Conservation (phyloP, 2,329 filamentous ascomycete species). For the Fusarium robinianum region DNA sequence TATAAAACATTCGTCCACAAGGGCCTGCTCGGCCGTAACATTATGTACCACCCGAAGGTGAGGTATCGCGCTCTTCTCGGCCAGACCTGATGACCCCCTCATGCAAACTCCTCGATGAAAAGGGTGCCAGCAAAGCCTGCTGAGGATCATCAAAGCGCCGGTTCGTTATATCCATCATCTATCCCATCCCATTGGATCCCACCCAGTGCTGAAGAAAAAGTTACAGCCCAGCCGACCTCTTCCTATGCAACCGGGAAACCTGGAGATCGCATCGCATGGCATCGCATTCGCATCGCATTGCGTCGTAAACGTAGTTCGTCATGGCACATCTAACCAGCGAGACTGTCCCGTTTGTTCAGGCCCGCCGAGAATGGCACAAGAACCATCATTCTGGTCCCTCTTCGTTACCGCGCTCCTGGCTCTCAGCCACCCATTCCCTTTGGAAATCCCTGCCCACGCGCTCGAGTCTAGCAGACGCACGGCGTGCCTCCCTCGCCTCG, state of each 20-base stretch:
- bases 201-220: too few species aligned
- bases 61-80: too few species aligned
- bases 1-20: too few species aligned
- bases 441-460: constrained; percentile 60
- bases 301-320: constrained; percentile 33
- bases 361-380: background rate
- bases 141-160: too few species aligned
- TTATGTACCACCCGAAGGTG: too few species aligned
- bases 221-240: constrained; percentile 29
- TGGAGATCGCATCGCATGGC: constrained; percentile 32
- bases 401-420: constrained; percentile 32
- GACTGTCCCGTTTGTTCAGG: background rate
- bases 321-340: constrained; percentile 12
- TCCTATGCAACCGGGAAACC: constrained; percentile 32
- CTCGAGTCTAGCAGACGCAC: constrained; percentile 58
- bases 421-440: constrained; percentile 51
- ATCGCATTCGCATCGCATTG: constrained; percentile 20
- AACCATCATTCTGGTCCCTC: constrained; percentile 34
- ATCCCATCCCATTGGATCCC: too few species aligned
- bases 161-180: too few species aligned
- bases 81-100: too few species aligned
- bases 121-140: too few species aligned
- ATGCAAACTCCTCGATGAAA: too few species aligned
- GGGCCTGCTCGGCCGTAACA: too few species aligned
- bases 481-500: constrained; percentile 55